Base-by-base conservation (phyloP, 2,329 filamentous ascomycete genomes). In the Scytalidium sp. region DNA sequence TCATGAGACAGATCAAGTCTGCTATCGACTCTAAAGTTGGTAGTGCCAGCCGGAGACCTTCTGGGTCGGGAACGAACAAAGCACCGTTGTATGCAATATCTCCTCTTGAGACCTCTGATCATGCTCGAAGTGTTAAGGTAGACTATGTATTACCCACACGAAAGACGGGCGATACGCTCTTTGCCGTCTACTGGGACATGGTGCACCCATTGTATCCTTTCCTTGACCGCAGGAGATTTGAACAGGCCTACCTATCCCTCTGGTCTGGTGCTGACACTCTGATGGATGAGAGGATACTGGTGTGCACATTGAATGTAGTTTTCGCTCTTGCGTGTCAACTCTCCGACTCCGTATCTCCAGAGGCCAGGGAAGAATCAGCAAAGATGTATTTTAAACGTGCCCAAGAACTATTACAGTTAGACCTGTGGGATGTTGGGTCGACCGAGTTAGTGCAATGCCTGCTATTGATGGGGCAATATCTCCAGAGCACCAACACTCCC, bases 161-260 rank as follows among this genome's bases (percentile, higher is more conserved):
- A 1, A 67, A 70, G 29, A 71, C 69, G 27, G 74, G 75, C 0
- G 74, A 78, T 45, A 64, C 64, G 40, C 60, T 78, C 3, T 69
- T 75, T 62, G 63, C 68, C 2, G 62, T 73, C 0, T 77, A 77
- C 50, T 78, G 74, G 74, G 63, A 64, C 22, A 71, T 69, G 32
- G 71, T 75, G 1, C 71, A 75, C 23, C 70, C 73, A 0, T 53
- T 76, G 0, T 76, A 77, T 41, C 74, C 75, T 0, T 71, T 76
- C 40, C 57, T 78, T 1, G 69, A 77, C 21, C 60, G 63, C 11
- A 46, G 58, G 2, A 57, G 61, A 1, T 70, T 74, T 60, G 61
- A 63, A n/a, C 54, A 55, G 0, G 64, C 69, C 1, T 78, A 78
- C 50, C 49, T 61, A 4, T 66, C 65, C 1, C 56, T 75, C 1